phyloP scores from a whole-genome alignment of 306 rosid genomes.

The Lablab purpureus region DNA sequence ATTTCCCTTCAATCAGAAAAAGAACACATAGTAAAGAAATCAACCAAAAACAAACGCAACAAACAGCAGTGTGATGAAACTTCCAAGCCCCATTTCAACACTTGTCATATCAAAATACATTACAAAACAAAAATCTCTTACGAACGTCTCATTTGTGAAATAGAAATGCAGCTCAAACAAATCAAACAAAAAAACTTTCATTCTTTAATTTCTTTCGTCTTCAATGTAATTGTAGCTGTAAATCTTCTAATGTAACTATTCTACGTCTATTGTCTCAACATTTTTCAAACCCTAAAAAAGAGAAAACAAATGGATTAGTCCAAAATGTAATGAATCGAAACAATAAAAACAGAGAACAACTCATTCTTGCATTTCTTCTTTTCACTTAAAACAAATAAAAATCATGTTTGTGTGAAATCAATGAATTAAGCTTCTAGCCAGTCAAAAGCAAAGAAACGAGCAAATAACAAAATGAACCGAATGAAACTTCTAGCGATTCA shows the following conservation, averaged over 20 bases:
- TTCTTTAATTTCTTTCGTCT: slow-evolving; percentile 2
- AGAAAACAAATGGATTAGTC: not conserved
- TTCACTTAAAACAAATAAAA: not conserved
- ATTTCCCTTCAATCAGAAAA: slow-evolving; percentile 68
- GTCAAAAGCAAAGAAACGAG: not conserved
- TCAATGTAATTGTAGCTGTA: not conserved
- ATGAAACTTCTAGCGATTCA: not conserved
- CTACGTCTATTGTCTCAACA: slow-evolving; percentile 7
- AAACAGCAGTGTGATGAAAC: slow-evolving; percentile 26
- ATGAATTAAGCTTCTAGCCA: not conserved
- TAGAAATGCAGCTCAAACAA: slow-evolving; percentile 1
- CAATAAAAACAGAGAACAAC: not conserved
- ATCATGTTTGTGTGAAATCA: not conserved
- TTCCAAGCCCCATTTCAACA: slow-evolving; percentile 31
- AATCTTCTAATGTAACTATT: slow-evolving; percentile 17
- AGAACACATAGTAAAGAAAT: slow-evolving; percentile 40
- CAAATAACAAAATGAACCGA: not conserved
- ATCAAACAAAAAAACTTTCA: slow-evolving; percentile 9
- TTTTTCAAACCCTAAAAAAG: slow-evolving; percentile 11
- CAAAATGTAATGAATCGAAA: not conserved
- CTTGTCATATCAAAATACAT: not conserved
- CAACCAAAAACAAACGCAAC: slow-evolving; percentile 21
- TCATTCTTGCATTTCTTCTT: not conserved
- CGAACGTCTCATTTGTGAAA: not conserved
- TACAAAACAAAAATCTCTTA: not conserved